phyloP scores from a whole-genome alignment of 345 rosid genomes.

The Citrus sp. region DNA sequence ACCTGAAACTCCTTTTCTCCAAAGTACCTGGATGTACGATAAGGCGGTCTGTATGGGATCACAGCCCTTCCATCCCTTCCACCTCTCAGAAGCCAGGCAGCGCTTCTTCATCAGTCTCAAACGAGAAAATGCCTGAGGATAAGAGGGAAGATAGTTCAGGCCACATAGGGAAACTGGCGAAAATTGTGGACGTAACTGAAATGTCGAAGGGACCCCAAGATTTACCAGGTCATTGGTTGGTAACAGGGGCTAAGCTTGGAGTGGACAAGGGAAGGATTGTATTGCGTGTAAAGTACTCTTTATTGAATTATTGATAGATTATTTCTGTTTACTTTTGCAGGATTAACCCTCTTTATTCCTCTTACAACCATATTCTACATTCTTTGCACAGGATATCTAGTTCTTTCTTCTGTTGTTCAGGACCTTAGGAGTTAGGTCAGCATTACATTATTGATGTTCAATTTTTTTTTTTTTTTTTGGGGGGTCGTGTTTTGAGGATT shows the following conservation, averaged over 20 bases:
- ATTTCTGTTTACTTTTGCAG: conserved; percentile 18
- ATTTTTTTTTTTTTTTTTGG: too few relatives aligned
- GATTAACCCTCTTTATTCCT: conserved; percentile 16
- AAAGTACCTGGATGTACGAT: conserved; percentile 94
- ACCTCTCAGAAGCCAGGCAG: conserved; percentile 33
- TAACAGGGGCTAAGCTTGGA: conserved; percentile 97
- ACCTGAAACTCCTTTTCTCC: conserved; percentile 90
- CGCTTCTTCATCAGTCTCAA: conserved; percentile 61
- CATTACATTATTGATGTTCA: neutral
- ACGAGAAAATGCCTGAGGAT: conserved; percentile 34
- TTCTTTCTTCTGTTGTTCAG: conserved; percentile 33
- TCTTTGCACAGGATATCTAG: conserved; percentile 57
- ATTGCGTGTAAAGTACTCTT: conserved; percentile 87
- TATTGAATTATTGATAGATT: conserved; percentile 67
- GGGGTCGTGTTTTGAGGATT: neutral
- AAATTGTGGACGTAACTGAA: conserved; percentile 77
- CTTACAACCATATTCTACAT: conserved; percentile 40
- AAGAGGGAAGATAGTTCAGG: conserved; percentile 64
- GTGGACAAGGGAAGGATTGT: conserved; percentile 91
- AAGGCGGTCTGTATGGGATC: conserved; percentile 97
- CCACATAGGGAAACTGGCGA: conserved; percentile 58
- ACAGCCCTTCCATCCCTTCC: conserved; percentile 53
- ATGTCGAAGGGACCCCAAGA: conserved; percentile 94
- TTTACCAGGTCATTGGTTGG: conserved; percentile 97
- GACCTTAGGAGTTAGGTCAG: conserved; percentile 7